phyloP scores from a whole-genome alignment of 2,329 filamentous ascomycete species.

The Stachybotrys chlorohalonatus region DNA sequence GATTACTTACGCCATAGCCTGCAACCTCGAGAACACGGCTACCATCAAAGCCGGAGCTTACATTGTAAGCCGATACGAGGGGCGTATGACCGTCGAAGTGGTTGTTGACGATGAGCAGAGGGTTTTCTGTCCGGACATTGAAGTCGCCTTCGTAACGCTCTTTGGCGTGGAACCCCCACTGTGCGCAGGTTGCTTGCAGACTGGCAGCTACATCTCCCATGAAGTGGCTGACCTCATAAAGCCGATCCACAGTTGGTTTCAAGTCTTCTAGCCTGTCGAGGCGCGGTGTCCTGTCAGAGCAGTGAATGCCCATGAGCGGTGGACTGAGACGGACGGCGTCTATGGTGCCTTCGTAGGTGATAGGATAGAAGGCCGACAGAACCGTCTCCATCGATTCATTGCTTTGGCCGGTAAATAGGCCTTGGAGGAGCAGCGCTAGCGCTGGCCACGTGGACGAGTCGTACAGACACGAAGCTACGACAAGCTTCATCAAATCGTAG shows the following conservation, averaged over 20 bases:
- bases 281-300: constrained; percentile 21
- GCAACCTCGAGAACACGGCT: constrained; percentile 27
- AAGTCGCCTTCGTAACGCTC: constrained; percentile 25
- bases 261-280: constrained; percentile 16
- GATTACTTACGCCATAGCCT: constrained; percentile 23
- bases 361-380: background rate
- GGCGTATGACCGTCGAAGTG: constrained; percentile 28
- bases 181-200: constrained; percentile 19
- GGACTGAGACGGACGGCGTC: background rate
- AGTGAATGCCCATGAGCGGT: constrained; percentile 18
- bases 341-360: background rate
- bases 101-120: constrained; percentile 28
- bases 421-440: constrained; percentile 28
- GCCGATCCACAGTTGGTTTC: constrained; percentile 10
- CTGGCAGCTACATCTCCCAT: constrained; percentile 11
- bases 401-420: constrained; percentile 28
- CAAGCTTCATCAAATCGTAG: constrained; percentile 7
- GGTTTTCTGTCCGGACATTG: constrained; percentile 18
- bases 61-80: constrained; percentile 24
- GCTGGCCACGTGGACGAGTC: constrained; percentile 23
- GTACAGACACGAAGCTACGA: constrained; percentile 6
- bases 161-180: constrained; percentile 27
- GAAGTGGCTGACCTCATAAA: constrained; percentile 16
- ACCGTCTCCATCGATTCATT: background rate
- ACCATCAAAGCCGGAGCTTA: constrained; percentile 24